A percentile compares a stretch with the other conserved stretches of the same genome.
These are phyloP conservation scores for Podaxis sp. DNA, from an alignment of 768 basidiomycete species.

Conservation along the genomic window DNA sequence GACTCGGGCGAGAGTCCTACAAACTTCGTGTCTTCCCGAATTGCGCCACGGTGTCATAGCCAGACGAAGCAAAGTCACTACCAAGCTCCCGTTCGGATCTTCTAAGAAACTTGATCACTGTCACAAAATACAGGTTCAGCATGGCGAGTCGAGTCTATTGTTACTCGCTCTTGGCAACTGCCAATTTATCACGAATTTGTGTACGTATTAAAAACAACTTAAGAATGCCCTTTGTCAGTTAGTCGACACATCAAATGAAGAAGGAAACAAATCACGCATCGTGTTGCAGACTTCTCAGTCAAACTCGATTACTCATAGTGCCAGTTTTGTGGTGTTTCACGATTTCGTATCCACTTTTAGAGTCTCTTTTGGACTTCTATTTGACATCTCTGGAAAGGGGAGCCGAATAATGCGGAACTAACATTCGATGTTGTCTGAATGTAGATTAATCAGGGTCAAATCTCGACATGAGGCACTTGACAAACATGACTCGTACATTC, in stretches of 20 bases:
- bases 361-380: neutral
- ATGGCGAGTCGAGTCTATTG: neutral
- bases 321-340: neutral
- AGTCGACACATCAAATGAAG: neutral
- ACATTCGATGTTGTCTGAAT: neutral
- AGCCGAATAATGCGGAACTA: neutral
- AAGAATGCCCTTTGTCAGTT: neutral
- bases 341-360: neutral
- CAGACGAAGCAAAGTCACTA: neutral
- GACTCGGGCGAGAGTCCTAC: neutral
- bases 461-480: neutral
- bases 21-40: neutral
- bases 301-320: neutral
- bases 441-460: neutral
- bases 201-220: neutral
- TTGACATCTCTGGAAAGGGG: neutral
- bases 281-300: neutral
- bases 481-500: neutral
- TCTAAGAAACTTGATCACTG: neutral
- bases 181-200: neutral
- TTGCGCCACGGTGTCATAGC: neutral
- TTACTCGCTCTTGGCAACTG: neutral
- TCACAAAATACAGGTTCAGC: neutral
- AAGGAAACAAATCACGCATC: neutral
- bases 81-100: slow-evolving; percentile 1